Evolutionary conservation across 1,139 yeast genomes (phyloP), one percentile per base, ranked within the genome.

Genomic region (Barnettozyma hawaiiensis): DNA sequence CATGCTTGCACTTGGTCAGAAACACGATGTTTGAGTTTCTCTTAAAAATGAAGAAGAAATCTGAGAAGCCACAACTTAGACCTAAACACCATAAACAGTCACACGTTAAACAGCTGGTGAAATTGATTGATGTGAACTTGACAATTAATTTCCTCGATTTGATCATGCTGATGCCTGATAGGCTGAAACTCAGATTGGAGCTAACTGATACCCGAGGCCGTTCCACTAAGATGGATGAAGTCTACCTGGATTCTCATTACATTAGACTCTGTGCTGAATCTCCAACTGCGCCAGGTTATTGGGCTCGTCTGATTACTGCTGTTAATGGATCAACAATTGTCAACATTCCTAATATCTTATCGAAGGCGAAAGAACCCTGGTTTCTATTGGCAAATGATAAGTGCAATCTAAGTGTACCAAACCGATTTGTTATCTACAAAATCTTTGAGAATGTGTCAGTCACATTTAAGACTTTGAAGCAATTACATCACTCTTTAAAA

Each of bases 391-490:
- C 55, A 15, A 64, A 64, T 44, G 66, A 63, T 14, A 54, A 62
- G 4, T 63, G 64, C 55, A 67, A 65, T 42, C 52, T 66, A 26
- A 58, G 61, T 2, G 58, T 71, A 27, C 77, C 78, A 0, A 63
- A 71, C 53, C 68, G 71, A 20, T 78, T 81, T 56, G 71, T 80
- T 20, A 75, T 78, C 22, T 77, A 80, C 57, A 67, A 70, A 47
- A 61, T 82, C 5, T 80, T 83, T 60, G 89, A 82, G 51, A 77
- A 76, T 48, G 56, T 81, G 14, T 71, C 84, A 1, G 68, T 78
- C 1, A 63, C 78, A 11, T 53, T 70, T 5, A 82, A 82, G 51
- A 62, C 76, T 1, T 55, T 76, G 16, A 80, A 80, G 50, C 84
- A 80, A 50, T 63, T 81, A 47, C 55, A 72, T 6, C 64, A 64